Base-by-base conservation (phyloP, 192 early-diverging fungal genomes). In the Kickxella alabastrina region DNA sequence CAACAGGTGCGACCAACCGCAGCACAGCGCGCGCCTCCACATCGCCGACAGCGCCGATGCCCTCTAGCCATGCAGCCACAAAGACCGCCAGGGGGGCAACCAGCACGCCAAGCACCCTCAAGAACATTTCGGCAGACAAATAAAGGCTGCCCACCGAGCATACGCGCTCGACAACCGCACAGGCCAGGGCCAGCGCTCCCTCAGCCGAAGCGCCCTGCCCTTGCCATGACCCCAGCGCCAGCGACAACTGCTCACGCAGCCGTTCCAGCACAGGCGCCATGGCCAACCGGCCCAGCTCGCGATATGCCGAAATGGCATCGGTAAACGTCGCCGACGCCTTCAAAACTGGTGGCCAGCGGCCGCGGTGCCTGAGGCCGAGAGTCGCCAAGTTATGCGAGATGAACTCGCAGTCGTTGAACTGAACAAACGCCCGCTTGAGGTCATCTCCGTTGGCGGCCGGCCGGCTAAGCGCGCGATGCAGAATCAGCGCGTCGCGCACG, bases 381-480 rank as follows among this genome's bases (percentile, higher is more conserved):
- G 61, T 57, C 1, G 68, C 32, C 40, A 77, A 35, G 40, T 71
- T 59, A 38, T 66, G 75, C 35, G 43, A 54, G 26, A 71, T 56
- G 46, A 49, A 77, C 42, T 66, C 63, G 51, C 75, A 77, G 53
- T 77, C 75, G 42, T 63, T 71, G 48, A 57, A 50, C 35, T 67
- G 21, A 32, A 77, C 52, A 54, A 77, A 63, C 18, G 60, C 67
- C 8, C 49, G 62, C 54, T 62, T 65, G 13, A 57, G 49, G 42
- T 53, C 46, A 10, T 44, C 31, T 10, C 17, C 17, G 28, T 32
- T 32, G 6, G 18, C 46, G 21, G 28, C 10, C 32, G 4, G 0
- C 18, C 59, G 71, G 22, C 61, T 47, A 50, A 75, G 59, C 22
- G 59, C 59, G 38, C 63, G 58, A 24, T 63, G 67, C 32, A 75